A percentile compares a stretch with the other conserved stretches of the same genome.
Conservation (phyloP, 371 early-diverging fungal genomes). For the Parasitella parasitica region DNA sequence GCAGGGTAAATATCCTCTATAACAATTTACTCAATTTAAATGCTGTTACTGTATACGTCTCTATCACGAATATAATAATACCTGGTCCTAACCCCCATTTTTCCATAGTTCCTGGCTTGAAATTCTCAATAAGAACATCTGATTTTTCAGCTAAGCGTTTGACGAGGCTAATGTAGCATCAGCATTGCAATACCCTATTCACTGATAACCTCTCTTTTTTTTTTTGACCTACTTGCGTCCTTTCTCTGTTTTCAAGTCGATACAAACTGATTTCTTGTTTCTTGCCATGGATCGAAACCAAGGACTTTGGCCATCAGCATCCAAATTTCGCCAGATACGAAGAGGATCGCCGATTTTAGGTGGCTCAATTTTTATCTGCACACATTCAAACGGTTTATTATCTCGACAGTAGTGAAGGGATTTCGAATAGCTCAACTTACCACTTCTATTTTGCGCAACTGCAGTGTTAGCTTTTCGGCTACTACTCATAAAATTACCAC, state of each 20-base stretch:
- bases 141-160: slow-evolving; percentile 43
- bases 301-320: slow-evolving; percentile 50
- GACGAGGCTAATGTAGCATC: slow-evolving; percentile 31
- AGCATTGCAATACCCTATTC: not conserved
- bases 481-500: not conserved
- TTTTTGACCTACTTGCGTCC: slow-evolving; percentile 51
- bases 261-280: slow-evolving; percentile 58
- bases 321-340: slow-evolving; percentile 52
- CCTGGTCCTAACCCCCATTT: slow-evolving; percentile 64
- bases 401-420: not conserved
- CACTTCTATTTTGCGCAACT: not conserved
- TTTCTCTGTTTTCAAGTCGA: slow-evolving; percentile 47
- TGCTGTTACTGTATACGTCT: not conserved
- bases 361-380: slow-evolving; percentile 56
- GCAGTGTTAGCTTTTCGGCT: not conserved
- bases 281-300: slow-evolving; percentile 54
- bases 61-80: no score
- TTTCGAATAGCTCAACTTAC: not conserved
- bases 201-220: not conserved
- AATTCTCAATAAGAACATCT: slow-evolving; percentile 60
- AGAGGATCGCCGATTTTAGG: slow-evolving; percentile 56
- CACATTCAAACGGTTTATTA: not conserved
- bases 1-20: slow-evolving; percentile 42
- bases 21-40: not conserved
- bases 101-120: slow-evolving; percentile 61